A percentile compares a stretch with the other conserved stretches of the same genome.
Evolutionary conservation across 805 yeast species (phyloP).

Genomic region (Saccharomyces kudriavzevii): DNA sequence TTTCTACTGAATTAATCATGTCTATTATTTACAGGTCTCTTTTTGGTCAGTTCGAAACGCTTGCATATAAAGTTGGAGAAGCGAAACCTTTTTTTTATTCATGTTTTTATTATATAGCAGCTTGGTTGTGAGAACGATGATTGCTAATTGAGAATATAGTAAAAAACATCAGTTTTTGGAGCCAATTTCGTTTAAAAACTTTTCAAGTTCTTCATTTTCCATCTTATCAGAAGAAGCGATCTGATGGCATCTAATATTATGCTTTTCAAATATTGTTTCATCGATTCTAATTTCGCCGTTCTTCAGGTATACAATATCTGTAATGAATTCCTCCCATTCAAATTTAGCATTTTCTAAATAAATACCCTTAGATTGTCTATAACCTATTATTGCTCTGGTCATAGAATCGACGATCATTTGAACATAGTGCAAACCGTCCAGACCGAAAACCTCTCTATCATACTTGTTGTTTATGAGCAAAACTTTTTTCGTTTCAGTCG

Average conservation of each 20-base stretch:
- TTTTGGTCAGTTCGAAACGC: background rate
- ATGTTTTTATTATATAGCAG: background rate
- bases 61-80: background rate
- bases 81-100: background rate
- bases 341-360: conserved; percentile 3
- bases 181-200: conserved; percentile 7
- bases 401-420: conserved; percentile 38
- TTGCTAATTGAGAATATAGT: background rate
- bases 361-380: conserved; percentile 17
- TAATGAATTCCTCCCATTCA: conserved; percentile 43
- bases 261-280: conserved; percentile 29
- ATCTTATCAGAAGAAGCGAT: conserved; percentile 20
- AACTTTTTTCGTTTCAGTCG: conserved; percentile 37
- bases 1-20: background rate
- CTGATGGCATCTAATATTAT: conserved; percentile 41
- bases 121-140: background rate
- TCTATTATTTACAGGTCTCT: background rate
- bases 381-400: conserved; percentile 16
- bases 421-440: conserved; percentile 54
- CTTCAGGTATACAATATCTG: conserved; percentile 53
- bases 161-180: background rate
- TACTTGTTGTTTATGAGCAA: conserved; percentile 62
- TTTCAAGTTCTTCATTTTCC: conserved; percentile 18
- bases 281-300: conserved; percentile 46
- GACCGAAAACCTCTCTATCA: conserved; percentile 74